Percentiles rank a stretch among this genome's conserved stretches.
Conservation (phyloP, 257 asterid genomes). For the Solanum dulcamara region DNA sequence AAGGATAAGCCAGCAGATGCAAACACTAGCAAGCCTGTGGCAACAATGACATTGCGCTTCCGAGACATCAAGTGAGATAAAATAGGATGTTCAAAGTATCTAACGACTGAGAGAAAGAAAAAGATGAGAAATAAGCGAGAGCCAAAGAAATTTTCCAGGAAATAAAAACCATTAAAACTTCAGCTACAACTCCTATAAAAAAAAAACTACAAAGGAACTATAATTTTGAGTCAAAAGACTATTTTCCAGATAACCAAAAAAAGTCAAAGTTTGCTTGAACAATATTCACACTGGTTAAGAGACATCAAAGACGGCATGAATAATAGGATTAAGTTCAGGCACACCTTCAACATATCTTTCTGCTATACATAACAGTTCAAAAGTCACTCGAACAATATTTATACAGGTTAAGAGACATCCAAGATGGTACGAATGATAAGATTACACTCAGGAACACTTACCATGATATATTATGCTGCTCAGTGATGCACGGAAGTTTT, state of each 20-base stretch:
- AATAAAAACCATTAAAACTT: neutral
- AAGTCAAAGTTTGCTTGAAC: neutral
- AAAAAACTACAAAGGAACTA: neutral
- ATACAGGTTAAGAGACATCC: neutral
- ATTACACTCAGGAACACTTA: neutral
- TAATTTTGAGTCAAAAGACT: neutral
- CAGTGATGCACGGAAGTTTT: neutral
- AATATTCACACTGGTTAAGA: neutral
- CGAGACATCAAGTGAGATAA: slow-evolving; percentile 47
- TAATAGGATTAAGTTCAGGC: neutral
- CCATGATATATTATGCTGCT: neutral
- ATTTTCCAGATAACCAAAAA: neutral
- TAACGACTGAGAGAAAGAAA: slow-evolving; percentile 1
- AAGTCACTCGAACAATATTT: neutral
- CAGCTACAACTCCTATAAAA: neutral
- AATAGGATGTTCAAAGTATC: slow-evolving; percentile 10
- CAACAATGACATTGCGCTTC: slow-evolving; percentile 63
- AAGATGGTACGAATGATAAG: neutral
- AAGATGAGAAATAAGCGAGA: neutral
- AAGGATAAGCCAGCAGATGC: slow-evolving; percentile 83
- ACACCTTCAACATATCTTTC: neutral
- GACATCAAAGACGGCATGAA: neutral
- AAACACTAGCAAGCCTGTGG: slow-evolving; percentile 66
- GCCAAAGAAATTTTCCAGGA: neutral
- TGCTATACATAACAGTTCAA: neutral